Evolutionary conservation across 345 rosid species (phyloP), one percentile per base, ranked within the genome.

Genomic region (Citrus mangshanensis): DNA sequence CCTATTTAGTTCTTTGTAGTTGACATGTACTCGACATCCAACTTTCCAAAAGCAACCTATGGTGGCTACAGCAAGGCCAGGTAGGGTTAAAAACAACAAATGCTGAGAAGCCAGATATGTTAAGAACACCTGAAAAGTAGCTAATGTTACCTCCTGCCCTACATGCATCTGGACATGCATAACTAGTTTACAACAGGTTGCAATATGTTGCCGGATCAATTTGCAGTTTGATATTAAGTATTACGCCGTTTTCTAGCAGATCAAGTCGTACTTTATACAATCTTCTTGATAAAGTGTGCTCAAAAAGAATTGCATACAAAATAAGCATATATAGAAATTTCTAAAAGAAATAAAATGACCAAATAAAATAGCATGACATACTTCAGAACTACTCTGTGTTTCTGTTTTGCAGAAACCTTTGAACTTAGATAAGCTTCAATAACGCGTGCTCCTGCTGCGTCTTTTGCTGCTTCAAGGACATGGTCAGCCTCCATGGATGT

Each of bases 401-500:
- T 96, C 81, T 86, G 94, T 68, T 96, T 96, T 19, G 78, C 83
- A 75, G 97, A 88, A 82, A 91, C 92, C 78, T 87, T 82, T 69
- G 97, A 90, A 80, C 78, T 85, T 74, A 94, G 93, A 88, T 90
- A 94, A 46, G 94, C 94, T 87, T 96, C 99, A 60, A 96, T 88
- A 60, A 87, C 95, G 69, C 88, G 93, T n/a, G 97, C 93, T 73
- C 99, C 98, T 21, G 89, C 89, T 38, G 88, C 81, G 85, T 96
- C 95, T 85, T 89, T 92, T 74, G 92, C 92, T n/a, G 89, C 81
- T 86, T 91, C 92, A 74, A 89, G 70, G 78, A 88, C 86, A 78
- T 89, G 90, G 35, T 91, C 94, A 67, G 82, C 81, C 83, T 91
- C 95, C 95, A 96, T 88, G 76, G 89, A 90, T 82, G 92, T 79